Evolutionary conservation across 129 eudicot species (phyloP).

Genomic region (Escallonia herrerae): DNA sequence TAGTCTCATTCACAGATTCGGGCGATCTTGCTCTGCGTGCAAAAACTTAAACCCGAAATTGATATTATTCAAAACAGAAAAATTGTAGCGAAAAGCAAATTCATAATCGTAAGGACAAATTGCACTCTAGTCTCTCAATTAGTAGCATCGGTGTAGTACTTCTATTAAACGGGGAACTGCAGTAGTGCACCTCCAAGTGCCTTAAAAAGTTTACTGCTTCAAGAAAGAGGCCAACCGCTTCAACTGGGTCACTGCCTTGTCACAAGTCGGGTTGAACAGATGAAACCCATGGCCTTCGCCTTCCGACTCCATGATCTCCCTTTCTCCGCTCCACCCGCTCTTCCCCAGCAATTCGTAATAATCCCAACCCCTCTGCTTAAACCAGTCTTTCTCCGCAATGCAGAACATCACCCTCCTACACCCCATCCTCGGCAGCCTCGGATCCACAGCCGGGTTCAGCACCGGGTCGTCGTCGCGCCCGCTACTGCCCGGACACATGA

Average conservation of each 20-base stretch:
- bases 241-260: conserved; percentile 17
- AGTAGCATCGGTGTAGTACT: no score
- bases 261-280: conserved; percentile 22
- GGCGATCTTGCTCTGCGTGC: no score
- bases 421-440: conserved; percentile 24
- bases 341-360: conserved; percentile 23
- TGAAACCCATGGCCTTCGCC: conserved; percentile 37
- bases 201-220: not conserved
- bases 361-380: conserved; percentile 22
- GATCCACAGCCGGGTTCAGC: conserved; percentile 33
- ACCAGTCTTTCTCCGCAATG: conserved; percentile 21
- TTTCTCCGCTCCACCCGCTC: conserved; percentile 31
- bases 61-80: no score
- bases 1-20: no score
- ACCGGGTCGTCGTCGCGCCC: conserved; percentile 31
- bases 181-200: no score
- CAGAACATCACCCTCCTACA: conserved; percentile 23
- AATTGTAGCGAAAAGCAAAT: no score
- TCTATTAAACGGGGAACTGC: no score
- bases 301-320: conserved; percentile 35
- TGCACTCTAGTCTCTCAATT: no score
- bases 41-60: no score
- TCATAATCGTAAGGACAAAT: no score
- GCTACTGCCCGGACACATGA: conserved; percentile 27
- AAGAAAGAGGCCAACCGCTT: conserved; percentile 16